Conservation (phyloP, 495 filamentous ascomycete species). For the Glarea lozoyensis region DNA sequence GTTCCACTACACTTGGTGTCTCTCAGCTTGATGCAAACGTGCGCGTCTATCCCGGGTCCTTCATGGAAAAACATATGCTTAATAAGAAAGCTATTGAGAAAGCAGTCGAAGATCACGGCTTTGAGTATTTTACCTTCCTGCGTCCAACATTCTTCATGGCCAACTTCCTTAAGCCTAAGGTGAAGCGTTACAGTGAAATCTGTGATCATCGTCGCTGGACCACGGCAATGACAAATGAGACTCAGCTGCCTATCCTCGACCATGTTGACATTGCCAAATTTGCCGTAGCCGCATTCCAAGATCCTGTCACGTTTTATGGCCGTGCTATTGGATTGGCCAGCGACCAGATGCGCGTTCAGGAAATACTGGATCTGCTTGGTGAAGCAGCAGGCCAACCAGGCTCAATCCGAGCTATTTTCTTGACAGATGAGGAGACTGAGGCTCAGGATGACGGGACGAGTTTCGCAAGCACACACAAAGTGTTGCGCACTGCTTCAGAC, state of each 20-base stretch:
- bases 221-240: constrained; percentile 17
- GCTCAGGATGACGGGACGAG: constrained; percentile 10
- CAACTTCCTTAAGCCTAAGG: constrained; percentile 33
- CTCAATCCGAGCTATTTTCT: constrained; percentile 23
- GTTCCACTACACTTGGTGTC: constrained; percentile 29
- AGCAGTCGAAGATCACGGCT: constrained; percentile 26
- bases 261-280: constrained; percentile 36
- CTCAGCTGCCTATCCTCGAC: constrained; percentile 31
- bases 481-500: too few species aligned
- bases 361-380: constrained; percentile 24
- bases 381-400: constrained; percentile 22
- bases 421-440: constrained; percentile 30
- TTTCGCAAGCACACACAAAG: too few species aligned
- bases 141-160: constrained; percentile 43
- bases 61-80: background rate
- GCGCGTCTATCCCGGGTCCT: constrained; percentile 10
- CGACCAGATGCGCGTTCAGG: constrained; percentile 4
- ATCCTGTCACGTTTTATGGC: constrained; percentile 26
- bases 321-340: constrained; percentile 8
- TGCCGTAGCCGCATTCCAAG: constrained; percentile 29
- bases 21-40: constrained; percentile 19
- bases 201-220: constrained; percentile 22
- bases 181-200: constrained; percentile 28
- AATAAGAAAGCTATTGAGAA: constrained; percentile 33
- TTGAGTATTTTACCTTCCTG: constrained; percentile 35